Evolutionary conservation across 1,284 basidiomycete genomes (phyloP).

Genomic region (Rhodotorula sp.): DNA sequence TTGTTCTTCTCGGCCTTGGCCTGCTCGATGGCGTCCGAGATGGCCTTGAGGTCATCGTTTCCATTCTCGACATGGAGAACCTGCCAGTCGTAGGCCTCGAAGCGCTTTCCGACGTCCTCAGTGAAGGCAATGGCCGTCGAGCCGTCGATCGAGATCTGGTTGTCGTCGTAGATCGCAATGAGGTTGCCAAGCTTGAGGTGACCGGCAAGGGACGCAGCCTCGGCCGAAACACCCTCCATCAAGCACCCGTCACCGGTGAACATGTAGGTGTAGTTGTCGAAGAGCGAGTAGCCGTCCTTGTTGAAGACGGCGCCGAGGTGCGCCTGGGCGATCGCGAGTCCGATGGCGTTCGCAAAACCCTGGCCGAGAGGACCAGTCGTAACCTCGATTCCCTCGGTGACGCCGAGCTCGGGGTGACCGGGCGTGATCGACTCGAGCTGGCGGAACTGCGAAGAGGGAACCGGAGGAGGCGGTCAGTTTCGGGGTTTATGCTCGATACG

Average conservation of each 20-base stretch:
- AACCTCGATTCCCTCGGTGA: constrained; percentile 91
- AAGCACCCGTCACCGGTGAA: constrained; percentile 93
- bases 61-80: constrained; percentile 58
- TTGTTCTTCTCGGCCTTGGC: constrained; percentile 73
- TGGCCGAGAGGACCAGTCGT: constrained; percentile 95
- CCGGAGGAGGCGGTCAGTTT: not conserved
- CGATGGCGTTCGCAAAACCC: constrained; percentile 87
- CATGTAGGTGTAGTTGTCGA: constrained; percentile 77
- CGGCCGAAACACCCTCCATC: constrained; percentile 89
- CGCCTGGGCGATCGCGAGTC: constrained; percentile 87
- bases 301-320: constrained; percentile 87
- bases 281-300: constrained; percentile 75
- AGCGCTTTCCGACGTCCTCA: constrained; percentile 84
- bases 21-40: constrained; percentile 74
- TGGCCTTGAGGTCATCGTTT: constrained; percentile 69
- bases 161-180: constrained; percentile 87
- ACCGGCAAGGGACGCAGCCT: constrained; percentile 85
- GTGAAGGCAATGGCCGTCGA: constrained; percentile 90
- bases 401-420: constrained; percentile 67
- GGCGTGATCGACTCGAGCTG: constrained; percentile 85
- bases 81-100: constrained; percentile 90
- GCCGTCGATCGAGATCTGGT: constrained; percentile 92
- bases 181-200: constrained; percentile 91
- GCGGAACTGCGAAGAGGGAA: constrained; percentile 39
- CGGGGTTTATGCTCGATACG: no score